Evolutionary conservation across 2,329 filamentous ascomycete species (phyloP), one percentile per base, ranked within the genome.

Genomic region (Coniochaeta sp.): DNA sequence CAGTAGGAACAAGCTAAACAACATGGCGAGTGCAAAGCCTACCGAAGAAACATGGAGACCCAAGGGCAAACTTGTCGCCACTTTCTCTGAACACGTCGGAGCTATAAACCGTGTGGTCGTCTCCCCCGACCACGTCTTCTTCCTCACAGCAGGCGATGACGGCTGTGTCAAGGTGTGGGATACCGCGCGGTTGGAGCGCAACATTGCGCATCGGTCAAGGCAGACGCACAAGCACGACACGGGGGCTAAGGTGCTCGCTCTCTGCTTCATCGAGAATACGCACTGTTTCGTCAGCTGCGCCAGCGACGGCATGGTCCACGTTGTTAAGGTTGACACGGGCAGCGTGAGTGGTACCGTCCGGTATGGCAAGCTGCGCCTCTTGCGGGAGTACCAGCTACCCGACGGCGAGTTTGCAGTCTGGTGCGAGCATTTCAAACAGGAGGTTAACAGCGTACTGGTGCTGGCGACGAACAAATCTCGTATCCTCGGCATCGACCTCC

Each of bases 131-230:
- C 93, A 99, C 71, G 78, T 88, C 5, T 99, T 99, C 76, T 99
- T 99, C 73, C 82, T 97, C 60, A 98, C 95, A 0, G 93, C 88
- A 7, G 93, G 93, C 11, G 91, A 96, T 68, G 95, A 99, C 73
- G 91, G 95, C 2, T 86, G 84, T 7, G 90, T 97, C 60, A 96
- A 91, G 69, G 83, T 99, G 6, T 99, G 95, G 95, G 95, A 99
- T 74, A 89, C 91, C 28, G 87, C 87, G 28, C 84, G 95, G 26
- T 81, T 99, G 7, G 95, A 99, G 74, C 89, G 92, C 52, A 98
- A 97, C 70, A 86, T 98, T 57, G 89, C 90, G 0, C 89, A 96
- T 67, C 86, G 92, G 50, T 92, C 95, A 31, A 84, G 93, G 24
- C 90, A 96, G 69, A 96, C 90, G 0, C 89, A 97, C 74, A 87